Evolutionary conservation across 2,329 filamentous ascomycete species (phyloP).

Genomic region (Ophiostoma australiae): DNA sequence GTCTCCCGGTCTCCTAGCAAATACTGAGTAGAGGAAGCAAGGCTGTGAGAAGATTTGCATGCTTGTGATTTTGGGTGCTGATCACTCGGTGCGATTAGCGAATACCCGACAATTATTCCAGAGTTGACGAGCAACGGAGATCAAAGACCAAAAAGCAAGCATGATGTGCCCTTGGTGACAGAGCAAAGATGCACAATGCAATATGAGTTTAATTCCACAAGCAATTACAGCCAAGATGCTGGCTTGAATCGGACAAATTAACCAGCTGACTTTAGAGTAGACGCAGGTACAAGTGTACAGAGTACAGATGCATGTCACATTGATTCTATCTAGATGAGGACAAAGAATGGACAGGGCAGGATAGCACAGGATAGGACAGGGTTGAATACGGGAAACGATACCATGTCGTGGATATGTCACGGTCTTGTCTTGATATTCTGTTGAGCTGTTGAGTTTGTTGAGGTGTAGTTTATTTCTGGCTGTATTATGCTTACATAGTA

Average conservation of each 20-base stretch:
- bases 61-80: neutral
- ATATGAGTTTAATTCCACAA: neutral
- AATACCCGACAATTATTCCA: neutral
- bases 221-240: neutral
- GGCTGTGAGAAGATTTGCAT: neutral
- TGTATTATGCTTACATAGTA: too few species aligned
- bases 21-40: neutral
- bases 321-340: neutral
- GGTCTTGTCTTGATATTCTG: neutral
- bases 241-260: neutral
- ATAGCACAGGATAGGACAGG: neutral
- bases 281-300: slow-evolving; percentile 2
- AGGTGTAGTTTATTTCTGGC: neutral
- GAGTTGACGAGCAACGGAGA: neutral
- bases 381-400: neutral
- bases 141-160: neutral
- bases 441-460: neutral
- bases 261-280: neutral
- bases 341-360: neutral
- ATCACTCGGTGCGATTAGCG: neutral
- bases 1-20: too few species aligned
- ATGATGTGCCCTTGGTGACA: neutral
- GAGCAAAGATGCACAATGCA: neutral
- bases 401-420: neutral
- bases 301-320: neutral